Evolutionary conservation across 257 asterid species (phyloP).

Genomic region (Solanum tarapatanum): DNA sequence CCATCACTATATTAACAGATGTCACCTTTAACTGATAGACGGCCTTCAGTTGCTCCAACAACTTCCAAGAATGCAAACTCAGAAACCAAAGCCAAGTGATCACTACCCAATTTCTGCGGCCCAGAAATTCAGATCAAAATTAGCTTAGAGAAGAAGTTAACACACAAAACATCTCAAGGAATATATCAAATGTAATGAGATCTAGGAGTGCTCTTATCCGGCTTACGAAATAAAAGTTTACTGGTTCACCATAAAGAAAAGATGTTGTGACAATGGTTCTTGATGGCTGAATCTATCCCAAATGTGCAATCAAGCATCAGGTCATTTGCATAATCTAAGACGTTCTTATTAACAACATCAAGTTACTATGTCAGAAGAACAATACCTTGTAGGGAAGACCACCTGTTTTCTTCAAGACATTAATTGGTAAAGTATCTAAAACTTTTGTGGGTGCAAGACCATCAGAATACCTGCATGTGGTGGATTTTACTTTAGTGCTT

Average conservation of each 20-base stretch:
- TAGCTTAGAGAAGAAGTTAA: neutral
- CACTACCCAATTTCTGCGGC: conserved; percentile 26
- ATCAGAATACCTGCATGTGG: conserved; percentile 19
- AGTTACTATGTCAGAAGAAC: neutral
- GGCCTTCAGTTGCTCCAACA: neutral
- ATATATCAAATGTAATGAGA: neutral
- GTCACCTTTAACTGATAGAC: neutral
- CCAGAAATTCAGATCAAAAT: neutral
- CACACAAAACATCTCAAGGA: neutral
- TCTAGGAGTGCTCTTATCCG: neutral
- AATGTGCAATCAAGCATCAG: neutral
- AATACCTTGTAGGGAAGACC: conserved; percentile 28
- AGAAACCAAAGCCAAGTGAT: conserved; percentile 30
- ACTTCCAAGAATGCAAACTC: conserved; percentile 16
- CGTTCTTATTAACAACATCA: neutral
- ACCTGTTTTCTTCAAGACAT: conserved; percentile 18
- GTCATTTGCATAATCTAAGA: neutral
- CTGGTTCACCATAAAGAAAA: neutral
- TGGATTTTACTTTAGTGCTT: neutral
- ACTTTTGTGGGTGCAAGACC: conserved; percentile 28
- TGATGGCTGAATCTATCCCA: neutral
- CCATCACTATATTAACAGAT: neutral
- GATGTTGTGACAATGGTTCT: neutral
- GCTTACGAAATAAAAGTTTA: neutral
- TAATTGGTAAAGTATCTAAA: conserved; percentile 20